Conservation (phyloP, 805 yeast genomes). For the Ogataea nonfermentans region DNA sequence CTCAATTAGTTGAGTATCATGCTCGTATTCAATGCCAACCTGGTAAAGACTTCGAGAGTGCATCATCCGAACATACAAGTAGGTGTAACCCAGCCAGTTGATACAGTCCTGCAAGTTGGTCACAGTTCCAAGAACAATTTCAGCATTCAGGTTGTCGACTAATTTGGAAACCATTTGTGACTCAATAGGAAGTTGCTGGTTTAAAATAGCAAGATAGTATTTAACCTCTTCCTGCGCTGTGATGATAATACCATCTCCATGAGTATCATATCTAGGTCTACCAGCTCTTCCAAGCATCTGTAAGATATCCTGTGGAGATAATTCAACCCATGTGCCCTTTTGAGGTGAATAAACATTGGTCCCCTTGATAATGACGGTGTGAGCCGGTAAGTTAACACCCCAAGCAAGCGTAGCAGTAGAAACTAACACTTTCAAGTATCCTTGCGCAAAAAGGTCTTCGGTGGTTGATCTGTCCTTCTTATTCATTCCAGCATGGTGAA, state of each 20-base stretch:
- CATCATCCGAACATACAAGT: conserved; percentile 75
- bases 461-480: conserved; percentile 70
- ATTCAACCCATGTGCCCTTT: conserved; percentile 80
- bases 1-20: conserved; percentile 46
- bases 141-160: conserved; percentile 82
- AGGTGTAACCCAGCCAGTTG: conserved; percentile 77
- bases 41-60: conserved; percentile 71
- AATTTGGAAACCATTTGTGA: conserved; percentile 73
- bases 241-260: conserved; percentile 92
- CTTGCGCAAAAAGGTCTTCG: conserved; percentile 87
- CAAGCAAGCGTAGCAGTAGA: conserved; percentile 94
- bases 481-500: conserved; percentile 89
- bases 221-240: conserved; percentile 84
- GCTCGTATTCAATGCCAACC: conserved; percentile 62
- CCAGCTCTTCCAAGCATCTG: conserved; percentile 99
- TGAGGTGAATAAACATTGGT: conserved; percentile 93
- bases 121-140: conserved; percentile 72
- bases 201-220: conserved; percentile 84
- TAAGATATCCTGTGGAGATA: conserved; percentile 91
- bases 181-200: conserved; percentile 90
- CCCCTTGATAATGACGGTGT: conserved; percentile 89
- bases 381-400: conserved; percentile 97
- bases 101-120: conserved; percentile 62
- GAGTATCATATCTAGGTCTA: conserved; percentile 87
- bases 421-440: conserved; percentile 76